Evolutionary conservation across 2,329 filamentous ascomycete genomes (phyloP), one percentile per base, ranked within the genome.

Genomic region (Pyrenophora tritici-repentis): DNA sequence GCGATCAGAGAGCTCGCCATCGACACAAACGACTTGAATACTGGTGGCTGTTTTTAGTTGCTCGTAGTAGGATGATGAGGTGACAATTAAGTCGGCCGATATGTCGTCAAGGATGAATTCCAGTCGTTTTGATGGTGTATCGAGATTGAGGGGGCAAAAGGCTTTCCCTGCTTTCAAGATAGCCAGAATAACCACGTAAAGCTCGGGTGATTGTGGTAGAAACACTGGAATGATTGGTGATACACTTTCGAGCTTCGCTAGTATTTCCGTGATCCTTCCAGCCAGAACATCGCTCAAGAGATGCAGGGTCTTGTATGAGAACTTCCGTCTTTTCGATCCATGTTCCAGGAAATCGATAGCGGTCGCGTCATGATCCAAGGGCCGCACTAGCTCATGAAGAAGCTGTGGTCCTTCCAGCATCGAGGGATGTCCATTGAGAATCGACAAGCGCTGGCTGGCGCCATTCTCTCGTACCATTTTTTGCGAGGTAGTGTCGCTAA

Each of bases 51-150:
- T 67, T 9, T 71, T 71, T 20, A 82, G 66, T 14, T 62, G 65
- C 7, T 70, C 56, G 36, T 63, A 74, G 42, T 85, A 75, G 4
- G 78, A 75, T 13, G 75, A 65, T 0, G 81, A 85, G 0, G 87
- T 89, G 36, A 96, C 74, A 22, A 95, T 75, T 0, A 95, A 68
- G 6, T 74, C 76, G 6, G 91, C 90, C 9, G 79, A 78, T 33
- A 95, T 83, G 77, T 97, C 91, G n/a, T 83, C 71, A 13, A 92
- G 73, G 42, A 96, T 92, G 68, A 96, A 96, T 42, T 81, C 83
- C 36, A 96, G 80, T 41, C 92, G 82, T 45, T 96, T 90, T 3
- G 79, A 72, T 0, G 92, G 92, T 0, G 87, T 84, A 72, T 96
- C 91, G 41, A 89, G 79, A 54, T 88, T 88, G 48, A 97, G 76